Base-by-base conservation (phyloP, 202 grass and related monocot species). In the Thinopyrum obtusiflorum region DNA sequence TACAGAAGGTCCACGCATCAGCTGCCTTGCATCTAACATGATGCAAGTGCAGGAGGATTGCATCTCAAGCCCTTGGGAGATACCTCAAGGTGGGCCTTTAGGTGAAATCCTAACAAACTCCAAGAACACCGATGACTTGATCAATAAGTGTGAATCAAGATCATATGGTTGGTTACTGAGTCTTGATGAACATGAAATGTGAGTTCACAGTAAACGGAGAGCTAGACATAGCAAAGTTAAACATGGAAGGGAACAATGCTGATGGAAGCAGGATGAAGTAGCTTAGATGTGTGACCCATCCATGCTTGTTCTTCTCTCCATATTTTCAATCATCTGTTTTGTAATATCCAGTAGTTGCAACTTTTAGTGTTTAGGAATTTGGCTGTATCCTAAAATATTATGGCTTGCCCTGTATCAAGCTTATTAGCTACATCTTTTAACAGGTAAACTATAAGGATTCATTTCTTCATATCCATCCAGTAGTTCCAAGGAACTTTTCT, bases 81-180 rank as follows among this genome's bases (percentile, higher is more conserved):
- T 90, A 79, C 87, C 85, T 77, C 89, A 73, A 83, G 90, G 91
- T 35, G 94, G 94, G 0, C 94, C 94, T 64, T 86, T 97, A 47
- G 94, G 94, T 7, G 94, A 94, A 78, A 92, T 94, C 39, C 90
- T 97, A 83, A 82, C 88, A 9, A 92, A 92, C 63, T 86, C 91
- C 71, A 91, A 86, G 72, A 83, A 74, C 31, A 61, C 25, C 2
- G 86, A 91, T 17, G 65, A 91, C 42, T 39, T 60, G 6, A 82
- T 18, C 79, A 86, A 62, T 17, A 82, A 73, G 47, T 73, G 27
- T 68, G 86, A 79, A 46, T 61, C 83, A 68, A 86, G 89, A 65
- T 68, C 89, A n/a, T 86, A 92, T 81, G 84, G 84, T 70, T 92
- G 90, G 83, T 46, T 84, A 78, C 15, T 92, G 25, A 87, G 86